These are phyloP conservation scores for Mycena vulgaris DNA, from an alignment of 768 basidiomycete genomes.

Conservation along the genomic window DNA sequence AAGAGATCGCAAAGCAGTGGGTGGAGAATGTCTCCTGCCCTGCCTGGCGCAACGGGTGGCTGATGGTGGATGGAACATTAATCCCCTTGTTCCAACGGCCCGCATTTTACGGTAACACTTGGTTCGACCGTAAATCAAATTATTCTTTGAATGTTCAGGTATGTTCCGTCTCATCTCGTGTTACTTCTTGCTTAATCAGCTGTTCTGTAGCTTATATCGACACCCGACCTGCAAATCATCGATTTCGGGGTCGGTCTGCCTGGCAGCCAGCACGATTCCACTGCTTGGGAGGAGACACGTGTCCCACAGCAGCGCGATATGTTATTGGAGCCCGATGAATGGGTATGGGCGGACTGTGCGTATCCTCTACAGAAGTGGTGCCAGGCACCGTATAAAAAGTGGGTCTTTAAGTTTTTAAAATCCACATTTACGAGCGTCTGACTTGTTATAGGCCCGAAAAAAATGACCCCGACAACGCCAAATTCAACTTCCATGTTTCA, in stretches of 20 bases:
- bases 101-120: constrained; percentile 45
- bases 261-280: constrained; percentile 52
- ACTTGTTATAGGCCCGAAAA: neutral
- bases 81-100: constrained; percentile 40
- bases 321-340: constrained; percentile 41
- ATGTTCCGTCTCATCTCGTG: neutral
- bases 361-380: constrained; percentile 46
- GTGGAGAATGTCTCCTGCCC: constrained; percentile 37
- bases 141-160: constrained; percentile 47
- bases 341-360: constrained; percentile 50
- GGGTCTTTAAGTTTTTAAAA: neutral
- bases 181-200: neutral
- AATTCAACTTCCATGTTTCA: constrained; percentile 47
- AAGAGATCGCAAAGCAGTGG: constrained; percentile 36
- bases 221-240: constrained; percentile 43
- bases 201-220: constrained; percentile 35
- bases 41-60: constrained; percentile 41
- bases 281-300: constrained; percentile 48
- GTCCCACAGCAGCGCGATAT: constrained; percentile 40
- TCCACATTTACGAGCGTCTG: too few relatives aligned
- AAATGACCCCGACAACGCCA: constrained; percentile 30
- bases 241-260: constrained; percentile 49
- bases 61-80: constrained; percentile 43
- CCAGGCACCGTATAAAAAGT: constrained; percentile 45
- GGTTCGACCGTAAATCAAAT: constrained; percentile 47